A percentile compares a stretch with the other conserved stretches of the same genome.
These are phyloP conservation scores for Entomortierella parvispora DNA, from an alignment of 192 early-diverging fungal species.

Conservation along the genomic window DNA sequence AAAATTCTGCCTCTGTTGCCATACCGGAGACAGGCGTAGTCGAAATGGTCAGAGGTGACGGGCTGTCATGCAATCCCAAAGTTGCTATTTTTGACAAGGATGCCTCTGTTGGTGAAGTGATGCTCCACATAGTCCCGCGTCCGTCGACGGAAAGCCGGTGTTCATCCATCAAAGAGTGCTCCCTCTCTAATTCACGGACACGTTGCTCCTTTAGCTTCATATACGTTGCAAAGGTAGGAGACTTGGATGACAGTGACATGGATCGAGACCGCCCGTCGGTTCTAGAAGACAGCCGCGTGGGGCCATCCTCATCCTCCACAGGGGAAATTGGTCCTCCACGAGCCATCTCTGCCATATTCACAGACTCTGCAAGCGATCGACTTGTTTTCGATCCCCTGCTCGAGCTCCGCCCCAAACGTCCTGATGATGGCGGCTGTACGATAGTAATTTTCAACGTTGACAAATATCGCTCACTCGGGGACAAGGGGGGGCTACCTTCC, in stretches of 20 bases:
- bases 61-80: no score
- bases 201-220: background rate
- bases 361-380: conserved; percentile 36
- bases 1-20: background rate
- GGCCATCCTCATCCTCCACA: conserved; percentile 11
- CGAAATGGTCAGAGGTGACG: no score
- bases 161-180: background rate
- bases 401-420: background rate
- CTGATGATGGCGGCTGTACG: background rate
- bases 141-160: background rate
- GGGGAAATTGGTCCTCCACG: conserved; percentile 38
- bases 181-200: conserved; percentile 1
- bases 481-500: no score
- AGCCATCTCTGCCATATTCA: conserved; percentile 40
- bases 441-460: background rate
- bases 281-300: conserved; percentile 17
- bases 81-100: no score
- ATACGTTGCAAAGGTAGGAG: conserved; percentile 14
- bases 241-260: conserved; percentile 13
- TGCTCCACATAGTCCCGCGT: no score
- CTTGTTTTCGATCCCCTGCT: conserved; percentile 1
- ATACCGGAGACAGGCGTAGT: background rate
- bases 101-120: no score
- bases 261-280: conserved; percentile 18
- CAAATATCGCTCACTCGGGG: no score